Percentiles rank a stretch among this genome's conserved stretches.
Evolutionary conservation across 208 protist genomes (phyloP).

Genomic region (Acanthamoeba castellanii): DNA sequence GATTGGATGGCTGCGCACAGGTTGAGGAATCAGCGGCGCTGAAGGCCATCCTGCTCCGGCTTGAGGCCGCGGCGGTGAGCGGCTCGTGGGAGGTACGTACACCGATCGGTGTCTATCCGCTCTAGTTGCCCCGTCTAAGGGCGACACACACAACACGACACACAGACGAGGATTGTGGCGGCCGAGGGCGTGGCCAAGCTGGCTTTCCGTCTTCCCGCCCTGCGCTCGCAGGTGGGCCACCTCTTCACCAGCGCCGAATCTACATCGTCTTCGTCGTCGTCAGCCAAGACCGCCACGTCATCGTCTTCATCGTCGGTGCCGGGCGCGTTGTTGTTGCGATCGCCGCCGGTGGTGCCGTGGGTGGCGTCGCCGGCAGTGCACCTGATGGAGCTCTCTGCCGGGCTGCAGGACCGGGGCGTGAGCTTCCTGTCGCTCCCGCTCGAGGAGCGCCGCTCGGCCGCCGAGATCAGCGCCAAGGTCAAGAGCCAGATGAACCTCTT

Average conservation of each 20-base stretch:
- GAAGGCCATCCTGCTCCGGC: conserved; percentile 2
- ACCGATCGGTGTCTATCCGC: background rate
- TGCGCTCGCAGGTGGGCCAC: conserved; percentile 29
- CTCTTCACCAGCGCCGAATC: conserved; percentile 27
- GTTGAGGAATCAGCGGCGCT: background rate
- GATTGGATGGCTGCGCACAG: background rate
- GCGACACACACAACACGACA: background rate
- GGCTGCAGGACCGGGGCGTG: background rate
- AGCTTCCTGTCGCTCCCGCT: conserved; percentile 56
- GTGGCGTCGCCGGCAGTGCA: conserved; percentile 24
- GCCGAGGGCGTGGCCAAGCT: conserved; percentile 20
- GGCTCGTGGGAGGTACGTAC: conserved; percentile 21
- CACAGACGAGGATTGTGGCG: background rate
- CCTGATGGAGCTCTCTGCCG: conserved; percentile 12
- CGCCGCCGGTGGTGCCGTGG: conserved; percentile 10
- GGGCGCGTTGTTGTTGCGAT: background rate
- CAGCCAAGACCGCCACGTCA: background rate
- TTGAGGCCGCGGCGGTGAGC: background rate
- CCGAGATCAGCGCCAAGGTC: conserved; percentile 45
- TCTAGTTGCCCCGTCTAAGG: background rate
- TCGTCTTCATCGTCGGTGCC: background rate
- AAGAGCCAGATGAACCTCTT: conserved; percentile 57
- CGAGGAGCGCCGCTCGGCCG: conserved; percentile 32
- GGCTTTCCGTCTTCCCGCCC: conserved; percentile 28
- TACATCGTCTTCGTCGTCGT: background rate